Percentiles rank a stretch among this genome's conserved stretches.
These are phyloP conservation scores for Xylariaceae sp. DNA, from an alignment of 2,329 filamentous ascomycete genomes.

Conservation along the genomic window DNA sequence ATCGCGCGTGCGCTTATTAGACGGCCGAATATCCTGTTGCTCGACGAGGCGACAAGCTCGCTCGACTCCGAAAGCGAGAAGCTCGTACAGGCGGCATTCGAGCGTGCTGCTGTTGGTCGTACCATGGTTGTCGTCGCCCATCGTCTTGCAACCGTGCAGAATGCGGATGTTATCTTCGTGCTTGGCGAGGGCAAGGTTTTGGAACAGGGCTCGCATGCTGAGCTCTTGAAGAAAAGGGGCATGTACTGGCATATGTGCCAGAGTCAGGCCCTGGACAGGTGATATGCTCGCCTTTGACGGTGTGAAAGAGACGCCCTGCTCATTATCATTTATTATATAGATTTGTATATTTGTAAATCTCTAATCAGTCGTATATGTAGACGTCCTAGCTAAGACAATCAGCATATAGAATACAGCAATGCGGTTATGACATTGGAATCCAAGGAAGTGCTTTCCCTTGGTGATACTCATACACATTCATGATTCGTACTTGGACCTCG, in stretches of 20 bases:
- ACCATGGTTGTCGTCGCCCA: constrained; percentile 76
- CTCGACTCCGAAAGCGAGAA: constrained; percentile 55
- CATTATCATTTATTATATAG: neutral
- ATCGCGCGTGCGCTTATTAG: constrained; percentile 65
- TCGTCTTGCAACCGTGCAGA: constrained; percentile 69
- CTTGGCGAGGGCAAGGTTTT: constrained; percentile 60
- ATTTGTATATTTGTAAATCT: neutral
- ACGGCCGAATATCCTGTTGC: constrained; percentile 58
- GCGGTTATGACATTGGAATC: neutral
- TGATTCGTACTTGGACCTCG: neutral
- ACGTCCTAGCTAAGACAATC: neutral
- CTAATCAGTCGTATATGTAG: neutral
- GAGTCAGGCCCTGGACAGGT: constrained; percentile 53
- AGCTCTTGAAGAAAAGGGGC: constrained; percentile 47
- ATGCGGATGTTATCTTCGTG: constrained; percentile 75
- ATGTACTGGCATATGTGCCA: constrained; percentile 58
- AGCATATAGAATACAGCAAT: neutral
- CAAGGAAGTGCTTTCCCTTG: too few species aligned
- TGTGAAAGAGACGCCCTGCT: neutral
- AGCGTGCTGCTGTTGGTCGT: constrained; percentile 53
- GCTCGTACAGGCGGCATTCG: constrained; percentile 62
- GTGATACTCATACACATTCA: neutral
- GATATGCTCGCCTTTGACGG: neutral
- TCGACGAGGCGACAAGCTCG: constrained; percentile 69
- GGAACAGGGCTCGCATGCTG: constrained; percentile 49